Conservation (phyloP, 2,329 filamentous ascomycete genomes). For the Penicillium sp. region DNA sequence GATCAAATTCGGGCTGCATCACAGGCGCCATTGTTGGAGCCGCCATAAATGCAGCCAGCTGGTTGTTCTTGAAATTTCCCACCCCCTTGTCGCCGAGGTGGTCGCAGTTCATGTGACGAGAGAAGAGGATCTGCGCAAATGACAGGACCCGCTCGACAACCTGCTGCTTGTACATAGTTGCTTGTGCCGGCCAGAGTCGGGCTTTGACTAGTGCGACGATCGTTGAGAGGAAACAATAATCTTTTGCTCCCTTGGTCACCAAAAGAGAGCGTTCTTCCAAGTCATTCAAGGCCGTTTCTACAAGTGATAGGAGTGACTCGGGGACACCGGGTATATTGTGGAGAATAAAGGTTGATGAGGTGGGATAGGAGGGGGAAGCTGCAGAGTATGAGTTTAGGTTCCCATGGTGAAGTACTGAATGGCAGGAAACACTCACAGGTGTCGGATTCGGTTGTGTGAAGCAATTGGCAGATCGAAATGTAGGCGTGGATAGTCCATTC, state of each 20-base stretch:
- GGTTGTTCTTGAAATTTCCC: conserved; percentile 33
- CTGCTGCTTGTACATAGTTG: conserved; percentile 34
- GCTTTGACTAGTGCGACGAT: conserved; percentile 36
- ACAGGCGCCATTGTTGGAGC: conserved; percentile 22
- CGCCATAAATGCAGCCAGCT: conserved; percentile 23
- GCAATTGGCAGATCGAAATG: conserved; percentile 38
- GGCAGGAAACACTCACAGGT: conserved; percentile 19
- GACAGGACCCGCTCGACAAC: conserved; percentile 37
- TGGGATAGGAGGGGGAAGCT: conserved; percentile 3
- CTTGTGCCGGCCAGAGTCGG: conserved; percentile 35
- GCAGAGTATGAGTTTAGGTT: not conserved
- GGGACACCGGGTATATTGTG: conserved; percentile 32
- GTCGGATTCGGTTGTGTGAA: conserved; percentile 28
- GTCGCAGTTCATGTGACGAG: conserved; percentile 33
- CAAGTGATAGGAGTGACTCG: conserved; percentile 34
- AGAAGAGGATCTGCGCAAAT: conserved; percentile 37
- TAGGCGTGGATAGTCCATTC: conserved; percentile 41
- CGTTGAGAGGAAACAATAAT: conserved; percentile 41
- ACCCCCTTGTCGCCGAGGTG: conserved; percentile 31
- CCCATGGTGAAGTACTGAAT: not conserved
- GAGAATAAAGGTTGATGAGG: conserved; percentile 19
- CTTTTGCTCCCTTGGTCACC: conserved; percentile 39
- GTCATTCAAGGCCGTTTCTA: conserved; percentile 30
- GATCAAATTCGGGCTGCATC: conserved; percentile 23
- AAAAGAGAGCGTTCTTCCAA: conserved; percentile 33